Conservation (phyloP, 495 filamentous ascomycete species). For the Cairneyella variabilis region DNA sequence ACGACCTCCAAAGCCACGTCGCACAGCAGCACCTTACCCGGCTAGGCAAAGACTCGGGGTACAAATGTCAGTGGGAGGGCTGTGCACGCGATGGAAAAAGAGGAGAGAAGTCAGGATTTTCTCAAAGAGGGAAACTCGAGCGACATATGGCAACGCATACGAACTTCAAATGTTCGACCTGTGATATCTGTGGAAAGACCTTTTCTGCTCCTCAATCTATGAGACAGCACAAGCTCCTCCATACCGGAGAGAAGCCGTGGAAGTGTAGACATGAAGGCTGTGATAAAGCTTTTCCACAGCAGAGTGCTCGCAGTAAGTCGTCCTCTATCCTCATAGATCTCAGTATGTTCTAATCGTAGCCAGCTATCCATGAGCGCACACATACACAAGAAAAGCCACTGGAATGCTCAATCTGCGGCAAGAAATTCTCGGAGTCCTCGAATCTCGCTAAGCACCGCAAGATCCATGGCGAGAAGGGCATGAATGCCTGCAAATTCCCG, state of each 20-base stretch:
- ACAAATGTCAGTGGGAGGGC: constrained; percentile 42
- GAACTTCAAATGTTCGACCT: constrained; percentile 52
- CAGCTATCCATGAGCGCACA: constrained; percentile 54
- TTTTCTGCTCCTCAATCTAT: constrained; percentile 59
- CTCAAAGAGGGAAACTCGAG: constrained; percentile 56
- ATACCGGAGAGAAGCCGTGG: constrained; percentile 59
- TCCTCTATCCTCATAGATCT: neutral
- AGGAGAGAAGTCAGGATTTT: constrained; percentile 32
- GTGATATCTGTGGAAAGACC: constrained; percentile 46
- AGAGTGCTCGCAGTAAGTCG: constrained; percentile 48
- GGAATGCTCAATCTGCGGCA: constrained; percentile 42
- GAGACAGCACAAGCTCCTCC: constrained; percentile 56
- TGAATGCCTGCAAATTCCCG: constrained; percentile 39
- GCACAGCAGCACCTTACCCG: constrained; percentile 35
- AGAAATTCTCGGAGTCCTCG: constrained; percentile 51
- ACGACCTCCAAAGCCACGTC: constrained; percentile 36
- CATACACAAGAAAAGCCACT: constrained; percentile 49
- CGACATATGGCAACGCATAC: constrained; percentile 62
- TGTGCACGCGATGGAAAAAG: constrained; percentile 39
- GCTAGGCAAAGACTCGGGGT: constrained; percentile 38
- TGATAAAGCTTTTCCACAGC: constrained; percentile 51
- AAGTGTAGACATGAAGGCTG: constrained; percentile 51
- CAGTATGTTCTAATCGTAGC: constrained; percentile 8
- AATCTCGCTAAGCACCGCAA: constrained; percentile 51
- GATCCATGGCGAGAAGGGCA: constrained; percentile 46